These are phyloP conservation scores for Diaporthe nobilis DNA, from an alignment of 2,329 filamentous ascomycete species.

Conservation along the genomic window DNA sequence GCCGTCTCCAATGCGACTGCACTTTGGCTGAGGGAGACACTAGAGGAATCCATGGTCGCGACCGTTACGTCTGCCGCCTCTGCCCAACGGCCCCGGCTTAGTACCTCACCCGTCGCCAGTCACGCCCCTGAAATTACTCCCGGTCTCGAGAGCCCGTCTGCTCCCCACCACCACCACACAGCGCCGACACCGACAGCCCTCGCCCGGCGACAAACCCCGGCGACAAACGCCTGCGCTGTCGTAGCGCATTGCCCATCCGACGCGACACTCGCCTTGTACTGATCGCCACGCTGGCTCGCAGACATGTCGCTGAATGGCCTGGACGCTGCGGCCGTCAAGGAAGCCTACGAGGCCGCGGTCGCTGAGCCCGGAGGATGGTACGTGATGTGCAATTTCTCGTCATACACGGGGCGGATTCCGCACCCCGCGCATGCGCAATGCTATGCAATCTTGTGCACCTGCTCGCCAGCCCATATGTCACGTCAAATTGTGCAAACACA, in stretches of 20 bases:
- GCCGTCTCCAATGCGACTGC: conserved; percentile 8
- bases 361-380: conserved; percentile 96
- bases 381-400: conserved; percentile 53
- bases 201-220: conserved; percentile 1
- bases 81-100: conserved; percentile 35
- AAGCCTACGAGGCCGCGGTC: conserved; percentile 85
- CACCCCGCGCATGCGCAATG: conserved; percentile 20
- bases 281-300: conserved; percentile 37
- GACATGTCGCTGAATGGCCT: conserved; percentile 96
- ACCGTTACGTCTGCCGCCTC: conserved; percentile 35
- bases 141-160: conserved; percentile 30
- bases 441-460: conserved; percentile 14
- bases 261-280: neutral
- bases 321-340: conserved; percentile 83
- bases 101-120: conserved; percentile 8
- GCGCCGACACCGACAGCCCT: conserved; percentile 24
- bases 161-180: conserved; percentile 26
- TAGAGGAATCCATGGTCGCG: conserved; percentile 37
- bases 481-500: conserved; percentile 15
- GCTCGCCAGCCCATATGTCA: neutral
- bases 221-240: conserved; percentile 6
- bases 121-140: conserved; percentile 38
- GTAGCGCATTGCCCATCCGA: neutral
- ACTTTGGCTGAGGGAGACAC: conserved; percentile 4
- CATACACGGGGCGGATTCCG: conserved; percentile 23